A percentile compares a stretch with the other conserved stretches of the same genome.
Evolutionary conservation across 2,329 filamentous ascomycete genomes (phyloP).

Genomic region (Clonostachys solani): DNA sequence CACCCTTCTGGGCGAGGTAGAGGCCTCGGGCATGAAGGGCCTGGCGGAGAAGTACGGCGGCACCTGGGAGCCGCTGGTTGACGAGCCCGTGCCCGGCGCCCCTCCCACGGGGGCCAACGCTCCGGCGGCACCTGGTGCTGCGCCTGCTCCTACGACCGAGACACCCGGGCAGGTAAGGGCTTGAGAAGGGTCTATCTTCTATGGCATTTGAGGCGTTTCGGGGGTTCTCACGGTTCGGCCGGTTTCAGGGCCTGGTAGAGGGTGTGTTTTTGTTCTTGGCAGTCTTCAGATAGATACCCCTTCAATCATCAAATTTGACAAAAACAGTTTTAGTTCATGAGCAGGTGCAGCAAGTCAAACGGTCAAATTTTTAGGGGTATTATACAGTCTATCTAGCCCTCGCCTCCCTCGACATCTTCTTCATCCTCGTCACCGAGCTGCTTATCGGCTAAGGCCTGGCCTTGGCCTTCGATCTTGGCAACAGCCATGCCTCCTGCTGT

Average conservation of each 20-base stretch:
- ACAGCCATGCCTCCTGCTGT: conserved; percentile 65
- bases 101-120: too few species aligned
- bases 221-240: neutral
- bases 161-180: conserved; percentile 9
- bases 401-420: conserved; percentile 40
- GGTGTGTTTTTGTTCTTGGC: too few species aligned
- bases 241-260: too few species aligned
- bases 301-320: too few species aligned
- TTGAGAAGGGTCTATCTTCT: neutral
- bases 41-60: conserved; percentile 29
- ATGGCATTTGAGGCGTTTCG: neutral
- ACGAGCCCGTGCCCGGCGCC: too few species aligned
- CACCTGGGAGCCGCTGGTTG: conserved; percentile 18
- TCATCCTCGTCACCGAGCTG: conserved; percentile 49
- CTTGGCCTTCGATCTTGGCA: conserved; percentile 34
- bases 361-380: neutral
- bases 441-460: conserved; percentile 36
- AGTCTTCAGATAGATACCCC: too few species aligned
- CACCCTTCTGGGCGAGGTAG: conserved; percentile 25
- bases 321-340: too few species aligned
- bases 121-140: too few species aligned
- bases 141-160: conserved; percentile 1
- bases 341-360: too few species aligned
- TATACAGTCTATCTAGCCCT: conserved; percentile 23
- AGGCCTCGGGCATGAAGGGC: conserved; percentile 22